phyloP scores from a whole-genome alignment of 2,329 filamentous ascomycete species.

The Epichloe baconii region DNA sequence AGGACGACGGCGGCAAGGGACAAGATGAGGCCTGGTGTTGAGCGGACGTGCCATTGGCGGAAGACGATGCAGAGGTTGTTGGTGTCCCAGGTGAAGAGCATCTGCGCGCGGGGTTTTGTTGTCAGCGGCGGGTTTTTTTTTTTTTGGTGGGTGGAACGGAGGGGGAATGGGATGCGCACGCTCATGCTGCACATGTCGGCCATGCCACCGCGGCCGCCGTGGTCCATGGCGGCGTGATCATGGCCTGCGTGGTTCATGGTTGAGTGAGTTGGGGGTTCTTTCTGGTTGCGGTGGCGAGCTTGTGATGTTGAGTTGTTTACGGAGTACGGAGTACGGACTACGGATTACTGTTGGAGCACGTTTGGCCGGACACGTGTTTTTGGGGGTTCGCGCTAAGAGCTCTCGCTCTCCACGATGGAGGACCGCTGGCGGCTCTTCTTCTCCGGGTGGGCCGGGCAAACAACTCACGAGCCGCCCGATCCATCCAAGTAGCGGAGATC shows the following conservation, averaged over 20 bases:
- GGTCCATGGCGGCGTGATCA: constrained; percentile 24
- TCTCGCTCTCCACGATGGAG: not conserved
- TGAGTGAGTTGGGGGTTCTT: not conserved
- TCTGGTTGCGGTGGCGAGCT: too few relatives aligned
- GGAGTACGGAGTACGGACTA: too few relatives aligned
- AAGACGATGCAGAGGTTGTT: constrained; percentile 94
- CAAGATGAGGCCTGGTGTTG: constrained; percentile 59
- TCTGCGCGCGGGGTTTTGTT: constrained; percentile 37
- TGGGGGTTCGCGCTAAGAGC: not conserved
- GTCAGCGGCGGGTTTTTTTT: not conserved
- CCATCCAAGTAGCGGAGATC: too few relatives aligned
- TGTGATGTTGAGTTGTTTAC: too few relatives aligned
- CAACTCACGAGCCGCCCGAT: too few relatives aligned
- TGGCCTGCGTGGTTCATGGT: constrained; percentile 7
- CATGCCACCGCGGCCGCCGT: constrained; percentile 37
- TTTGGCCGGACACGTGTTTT: too few relatives aligned
- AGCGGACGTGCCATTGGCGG: constrained; percentile 73
- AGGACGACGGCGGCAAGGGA: constrained; percentile 74
- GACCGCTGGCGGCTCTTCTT: not conserved
- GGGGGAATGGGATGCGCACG: constrained; percentile 30
- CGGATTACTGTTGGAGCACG: too few relatives aligned
- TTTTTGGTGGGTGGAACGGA: not conserved
- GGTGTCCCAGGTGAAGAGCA: constrained; percentile 97
- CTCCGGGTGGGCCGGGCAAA: not conserved
- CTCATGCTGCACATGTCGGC: constrained; percentile 77